These are phyloP conservation scores for Neoscytalidium dimidiatum DNA, from an alignment of 2,329 filamentous ascomycete species.

Conservation along the genomic window DNA sequence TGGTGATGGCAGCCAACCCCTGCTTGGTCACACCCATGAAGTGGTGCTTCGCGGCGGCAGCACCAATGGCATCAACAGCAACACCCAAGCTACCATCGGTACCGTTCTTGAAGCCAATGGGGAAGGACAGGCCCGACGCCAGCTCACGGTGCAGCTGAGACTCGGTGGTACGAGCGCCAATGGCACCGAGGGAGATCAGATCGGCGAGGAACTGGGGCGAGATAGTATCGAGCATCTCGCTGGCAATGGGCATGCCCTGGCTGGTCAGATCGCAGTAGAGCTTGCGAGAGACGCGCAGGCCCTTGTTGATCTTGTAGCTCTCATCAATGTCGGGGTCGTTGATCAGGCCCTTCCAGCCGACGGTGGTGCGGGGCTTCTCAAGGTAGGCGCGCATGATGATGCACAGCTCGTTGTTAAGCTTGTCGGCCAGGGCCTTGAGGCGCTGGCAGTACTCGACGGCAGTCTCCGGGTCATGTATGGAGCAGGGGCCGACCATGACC, in stretches of 20 bases:
- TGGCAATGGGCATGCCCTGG: slow-evolving; percentile 89
- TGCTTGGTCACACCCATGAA: slow-evolving; percentile 99
- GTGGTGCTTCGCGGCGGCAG: slow-evolving; percentile 80
- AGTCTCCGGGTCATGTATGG: slow-evolving; percentile 87
- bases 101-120: slow-evolving; percentile 99
- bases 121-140: slow-evolving; percentile 92
- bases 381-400: slow-evolving; percentile 99
- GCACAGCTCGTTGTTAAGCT: slow-evolving; percentile 79
- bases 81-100: slow-evolving; percentile 90
- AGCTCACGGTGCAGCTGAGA: slow-evolving; percentile 95
- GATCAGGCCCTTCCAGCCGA: slow-evolving; percentile 99
- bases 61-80: slow-evolving; percentile 91
- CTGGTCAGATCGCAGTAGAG: slow-evolving; percentile 89
- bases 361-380: slow-evolving; percentile 96
- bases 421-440: slow-evolving; percentile 74
- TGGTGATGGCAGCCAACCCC: slow-evolving; percentile 89
- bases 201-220: slow-evolving; percentile 97
- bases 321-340: slow-evolving; percentile 98
- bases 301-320: slow-evolving; percentile 99
- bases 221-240: slow-evolving; percentile 98
- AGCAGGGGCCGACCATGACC: slow-evolving; percentile 94
- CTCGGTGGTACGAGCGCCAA: slow-evolving; percentile 94
- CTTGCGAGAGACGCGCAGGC: slow-evolving; percentile 85
- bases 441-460: slow-evolving; percentile 86
- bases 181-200: slow-evolving; percentile 91